Base-by-base conservation (phyloP, 2,329 filamentous ascomycete species). In the Pestalotiopsis sp. region DNA sequence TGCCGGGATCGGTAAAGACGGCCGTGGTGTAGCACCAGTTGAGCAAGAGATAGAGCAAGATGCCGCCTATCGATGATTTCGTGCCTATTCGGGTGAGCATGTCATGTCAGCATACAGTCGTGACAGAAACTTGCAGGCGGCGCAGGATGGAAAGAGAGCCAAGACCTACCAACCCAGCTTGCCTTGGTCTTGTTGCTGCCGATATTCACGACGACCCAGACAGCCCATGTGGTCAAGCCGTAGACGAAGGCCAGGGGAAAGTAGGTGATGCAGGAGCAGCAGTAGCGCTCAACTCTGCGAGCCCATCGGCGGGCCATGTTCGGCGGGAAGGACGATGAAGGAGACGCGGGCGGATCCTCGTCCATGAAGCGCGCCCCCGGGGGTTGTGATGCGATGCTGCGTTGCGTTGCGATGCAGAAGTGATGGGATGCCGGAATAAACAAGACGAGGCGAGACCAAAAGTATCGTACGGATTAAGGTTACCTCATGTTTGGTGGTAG, bases 231-330 rank as follows among this genome's bases (percentile, higher is more conserved):
- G n/a, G 94, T 95, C 73, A 98, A 81, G 68, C 92, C 88, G 77
- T 97, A 98, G 69, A 98, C 93, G 78, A 98, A 97, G 36, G 84
- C 84, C 20, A 98, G 86, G n/a, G 95, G 95, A 73, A 97, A 93
- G 80, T 94, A 97, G 31, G 90, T 93, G 66, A 92, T 86, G 70
- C 90, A 88, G 58, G 86, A 83, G 83, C 95, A 98, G 85, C 94
- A 98, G 77, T 89, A 91, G 64, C 94, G 92, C 85, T 98, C 95
- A 75, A 93, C 67, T 78, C 87, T 89, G 72, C 92, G 87, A 63
- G 89, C 91, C 84, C 89, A 92, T 76, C 88, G 85, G 74, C 87
- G 87, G 77, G 84, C 80, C 86, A 89, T 89, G 70, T 73, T 78
- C 69, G 78, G 77, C 59, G 76, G 73, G 62, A 76, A 81, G 81